Evolutionary conservation across 2,329 filamentous ascomycete genomes (phyloP), one percentile per base, ranked within the genome.

Genomic region (Phaeomoniella chlamydospora): DNA sequence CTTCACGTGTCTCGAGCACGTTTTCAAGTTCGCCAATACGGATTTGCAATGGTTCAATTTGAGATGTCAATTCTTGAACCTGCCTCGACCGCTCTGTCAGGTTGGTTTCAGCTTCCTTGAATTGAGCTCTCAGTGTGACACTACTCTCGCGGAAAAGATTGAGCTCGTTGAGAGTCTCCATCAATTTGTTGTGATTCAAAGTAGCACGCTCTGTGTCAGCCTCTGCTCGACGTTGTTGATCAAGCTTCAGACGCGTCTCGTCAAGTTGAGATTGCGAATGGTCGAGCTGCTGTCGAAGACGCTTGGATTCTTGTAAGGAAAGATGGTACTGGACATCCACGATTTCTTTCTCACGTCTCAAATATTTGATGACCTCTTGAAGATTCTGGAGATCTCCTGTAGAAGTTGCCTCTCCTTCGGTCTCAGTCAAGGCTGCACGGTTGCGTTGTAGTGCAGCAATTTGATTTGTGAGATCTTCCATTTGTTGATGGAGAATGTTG

Each of bases 61-160:
- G 77, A 29, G 65, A 69, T 41, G 78, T 68, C 30, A 96, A 68
- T 46, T 82, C 76, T 39, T 87, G 74, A 5, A 94, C 70, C 49
- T 77, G 81, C 44, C 72, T 67, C 14, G 71, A 74, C 62, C 85
- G 90, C 49, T 85, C 79, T 0, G 74, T 64, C 15, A 94, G 67
- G 44, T 84, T 77, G 10, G 76, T 67, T 46, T 90, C 82, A 2
- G 84, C 74, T 48, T 86, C 79, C 37, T 80, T 75, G 41, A 82
- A 77, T 53, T 98, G 87, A 46, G 82, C 85, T 31, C 92, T 82
- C 12, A 98, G 68, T 1, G 88, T 90, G 38, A 82, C 82, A 47
- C 83, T 94, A 62, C 87, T 94, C 59, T 98, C 90, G 9, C 90
- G 81, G 66, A 92, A 93, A 12, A 94, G 68, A 49, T 98, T 98